Conservation (phyloP, 352 stramenopile species). For the Globisporangium echinulatum region DNA sequence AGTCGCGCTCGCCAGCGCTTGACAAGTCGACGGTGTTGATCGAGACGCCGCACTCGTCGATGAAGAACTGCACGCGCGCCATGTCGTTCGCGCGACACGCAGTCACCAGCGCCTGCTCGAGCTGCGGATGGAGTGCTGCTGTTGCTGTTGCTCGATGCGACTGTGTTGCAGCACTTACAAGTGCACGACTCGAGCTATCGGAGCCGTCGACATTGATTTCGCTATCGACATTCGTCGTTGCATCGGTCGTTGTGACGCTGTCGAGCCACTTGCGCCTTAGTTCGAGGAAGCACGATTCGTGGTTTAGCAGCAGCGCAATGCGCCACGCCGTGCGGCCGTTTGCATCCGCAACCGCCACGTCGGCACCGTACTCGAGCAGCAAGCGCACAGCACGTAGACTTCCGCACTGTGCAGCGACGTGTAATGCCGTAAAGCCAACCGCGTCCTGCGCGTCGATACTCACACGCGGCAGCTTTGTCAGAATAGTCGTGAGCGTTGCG, state of each 20-base stretch:
- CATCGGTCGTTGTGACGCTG: constrained; percentile 1
- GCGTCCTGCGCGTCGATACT: constrained; percentile 45
- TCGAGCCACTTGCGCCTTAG: constrained; percentile 57
- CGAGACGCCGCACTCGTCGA: constrained; percentile 32
- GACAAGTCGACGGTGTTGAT: constrained; percentile 23
- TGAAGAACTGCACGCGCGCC: constrained; percentile 21
- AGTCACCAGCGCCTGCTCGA: constrained; percentile 21
- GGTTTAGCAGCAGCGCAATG: constrained; percentile 39
- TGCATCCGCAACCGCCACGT: constrained; percentile 36
- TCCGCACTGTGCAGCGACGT: constrained; percentile 41
- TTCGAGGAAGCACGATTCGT: constrained; percentile 58
- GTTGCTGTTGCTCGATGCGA: background rate
- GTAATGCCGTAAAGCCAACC: constrained; percentile 50
- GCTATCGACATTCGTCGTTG: background rate
- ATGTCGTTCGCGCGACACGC: constrained; percentile 20
- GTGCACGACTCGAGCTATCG: constrained; percentile 4
- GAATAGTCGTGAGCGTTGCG: constrained; percentile 19
- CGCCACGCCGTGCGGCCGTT: constrained; percentile 51
- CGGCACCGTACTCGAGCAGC: constrained; percentile 38
- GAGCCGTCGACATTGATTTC: background rate
- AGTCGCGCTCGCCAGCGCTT: constrained; percentile 7
- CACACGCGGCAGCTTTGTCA: constrained; percentile 23
- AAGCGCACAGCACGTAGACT: constrained; percentile 29
- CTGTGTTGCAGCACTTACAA: constrained; percentile 12
- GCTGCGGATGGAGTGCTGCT: constrained; percentile 28